A percentile compares a stretch with the other conserved stretches of the same genome.
phyloP scores from a whole-genome alignment of 2,329 filamentous ascomycete species.

The Colletotrichum musicola region DNA sequence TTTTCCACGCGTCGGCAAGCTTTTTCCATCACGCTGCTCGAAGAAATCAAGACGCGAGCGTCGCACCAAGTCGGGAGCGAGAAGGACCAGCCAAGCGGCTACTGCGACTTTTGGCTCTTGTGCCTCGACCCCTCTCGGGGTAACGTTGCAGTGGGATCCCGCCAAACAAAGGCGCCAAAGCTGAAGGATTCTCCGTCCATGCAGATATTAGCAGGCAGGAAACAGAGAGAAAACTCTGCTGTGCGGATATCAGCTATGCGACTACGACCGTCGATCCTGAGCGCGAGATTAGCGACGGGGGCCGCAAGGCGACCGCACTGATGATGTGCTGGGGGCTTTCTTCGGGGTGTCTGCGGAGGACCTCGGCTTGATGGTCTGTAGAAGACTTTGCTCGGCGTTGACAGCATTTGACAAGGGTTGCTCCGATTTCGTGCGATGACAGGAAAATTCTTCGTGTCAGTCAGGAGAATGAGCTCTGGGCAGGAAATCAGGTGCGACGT shows the following conservation, averaged over 20 bases:
- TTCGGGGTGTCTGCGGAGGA: conserved; percentile 25
- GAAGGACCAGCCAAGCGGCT: background rate
- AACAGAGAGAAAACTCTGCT: background rate
- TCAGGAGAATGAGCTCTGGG: background rate
- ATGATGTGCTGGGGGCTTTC: conserved; percentile 5
- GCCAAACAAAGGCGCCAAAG: background rate
- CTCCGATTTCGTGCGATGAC: background rate
- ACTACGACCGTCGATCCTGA: no score
- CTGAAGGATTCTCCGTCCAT: background rate
- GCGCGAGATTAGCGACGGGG: no score
- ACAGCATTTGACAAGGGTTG: background rate
- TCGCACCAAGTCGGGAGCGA: conserved; percentile 21
- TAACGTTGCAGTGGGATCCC: conserved; percentile 21
- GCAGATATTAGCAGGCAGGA: background rate
- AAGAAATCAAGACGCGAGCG: background rate
- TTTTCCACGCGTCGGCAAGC: background rate
- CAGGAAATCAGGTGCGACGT: background rate
- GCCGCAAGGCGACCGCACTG: background rate
- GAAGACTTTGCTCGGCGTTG: background rate
- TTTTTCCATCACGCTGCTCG: background rate
- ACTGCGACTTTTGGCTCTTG: background rate
- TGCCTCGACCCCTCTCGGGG: conserved; percentile 14
- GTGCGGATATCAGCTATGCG: background rate
- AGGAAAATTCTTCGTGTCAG: background rate
- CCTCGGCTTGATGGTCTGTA: background rate